Conservation (phyloP, 2,329 filamentous ascomycete species). For the Dryadomyces sulphureus region DNA sequence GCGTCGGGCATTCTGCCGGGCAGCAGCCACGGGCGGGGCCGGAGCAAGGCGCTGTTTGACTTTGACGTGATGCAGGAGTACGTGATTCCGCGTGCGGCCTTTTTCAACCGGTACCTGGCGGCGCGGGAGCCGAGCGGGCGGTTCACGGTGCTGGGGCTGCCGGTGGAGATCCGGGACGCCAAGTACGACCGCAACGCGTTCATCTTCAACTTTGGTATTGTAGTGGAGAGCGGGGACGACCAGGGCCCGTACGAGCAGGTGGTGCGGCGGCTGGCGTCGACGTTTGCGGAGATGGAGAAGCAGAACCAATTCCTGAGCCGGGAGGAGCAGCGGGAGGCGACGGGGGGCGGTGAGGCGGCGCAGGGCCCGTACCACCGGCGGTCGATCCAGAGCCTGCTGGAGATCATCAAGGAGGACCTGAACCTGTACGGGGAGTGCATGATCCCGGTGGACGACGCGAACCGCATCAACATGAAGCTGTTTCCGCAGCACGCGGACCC, state of each 20-base stretch:
- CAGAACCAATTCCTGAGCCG: conserved; percentile 69
- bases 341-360: conserved; percentile 3
- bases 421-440: conserved; percentile 98
- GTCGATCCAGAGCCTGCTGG: conserved; percentile 71
- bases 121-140: conserved; percentile 56
- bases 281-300: conserved; percentile 83
- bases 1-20: neutral
- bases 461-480: conserved; percentile 91
- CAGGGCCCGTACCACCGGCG: conserved; percentile 27
- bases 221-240: conserved; percentile 33
- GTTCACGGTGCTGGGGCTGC: conserved; percentile 73
- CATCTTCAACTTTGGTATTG: conserved; percentile 94
- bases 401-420: conserved; percentile 68
- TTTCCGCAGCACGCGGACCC: conserved; percentile 72
- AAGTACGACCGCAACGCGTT: conserved; percentile 88
- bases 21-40: neutral
- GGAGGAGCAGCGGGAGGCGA: conserved; percentile 18
- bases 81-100: conserved; percentile 86
- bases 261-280: conserved; percentile 68
- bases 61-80: conserved; percentile 82
- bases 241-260: conserved; percentile 72
- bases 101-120: conserved; percentile 82
- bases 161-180: conserved; percentile 70
- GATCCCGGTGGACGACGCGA: conserved; percentile 91
- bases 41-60: conserved; percentile 44